Evolutionary conservation across 208 protist genomes (phyloP).

Genomic region (Acanthamoeba polyphaga): DNA sequence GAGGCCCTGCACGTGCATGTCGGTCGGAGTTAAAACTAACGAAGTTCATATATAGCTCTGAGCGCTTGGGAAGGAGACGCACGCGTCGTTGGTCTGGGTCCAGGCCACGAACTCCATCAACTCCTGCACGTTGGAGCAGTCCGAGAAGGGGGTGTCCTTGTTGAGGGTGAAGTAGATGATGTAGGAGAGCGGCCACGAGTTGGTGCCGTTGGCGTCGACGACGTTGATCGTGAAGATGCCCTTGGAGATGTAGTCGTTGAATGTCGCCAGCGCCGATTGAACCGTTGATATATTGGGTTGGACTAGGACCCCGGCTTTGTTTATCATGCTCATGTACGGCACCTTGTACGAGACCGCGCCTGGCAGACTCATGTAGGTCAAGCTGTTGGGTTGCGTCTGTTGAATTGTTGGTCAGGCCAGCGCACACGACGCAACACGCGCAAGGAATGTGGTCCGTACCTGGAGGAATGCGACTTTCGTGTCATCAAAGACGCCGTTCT

Average conservation of each 20-base stretch:
- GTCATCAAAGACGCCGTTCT: background rate
- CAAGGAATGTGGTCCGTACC: background rate
- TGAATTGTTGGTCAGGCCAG: too few relatives aligned
- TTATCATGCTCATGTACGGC: background rate
- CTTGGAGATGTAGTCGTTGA: background rate
- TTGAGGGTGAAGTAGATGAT: background rate
- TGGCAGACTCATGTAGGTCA: background rate
- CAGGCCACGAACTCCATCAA: conserved; percentile 15
- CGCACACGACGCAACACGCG: background rate
- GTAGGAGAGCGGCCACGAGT: conserved; percentile 27
- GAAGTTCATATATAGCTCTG: too few relatives aligned
- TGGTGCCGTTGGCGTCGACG: background rate
- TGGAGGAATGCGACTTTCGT: background rate
- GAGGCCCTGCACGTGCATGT: background rate
- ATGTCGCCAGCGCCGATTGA: background rate
- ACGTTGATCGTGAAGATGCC: conserved; percentile 18
- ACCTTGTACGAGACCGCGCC: background rate
- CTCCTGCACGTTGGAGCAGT: conserved; percentile 23
- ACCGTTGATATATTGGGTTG: background rate
- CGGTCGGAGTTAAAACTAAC: background rate
- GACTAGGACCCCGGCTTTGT: background rate
- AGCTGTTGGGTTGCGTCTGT: background rate
- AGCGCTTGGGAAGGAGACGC: too few relatives aligned
- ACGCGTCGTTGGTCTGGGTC: conserved; percentile 9
- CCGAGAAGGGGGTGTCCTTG: background rate